Conservation (phyloP, 116 monocot species). For the Iris pallida region DNA sequence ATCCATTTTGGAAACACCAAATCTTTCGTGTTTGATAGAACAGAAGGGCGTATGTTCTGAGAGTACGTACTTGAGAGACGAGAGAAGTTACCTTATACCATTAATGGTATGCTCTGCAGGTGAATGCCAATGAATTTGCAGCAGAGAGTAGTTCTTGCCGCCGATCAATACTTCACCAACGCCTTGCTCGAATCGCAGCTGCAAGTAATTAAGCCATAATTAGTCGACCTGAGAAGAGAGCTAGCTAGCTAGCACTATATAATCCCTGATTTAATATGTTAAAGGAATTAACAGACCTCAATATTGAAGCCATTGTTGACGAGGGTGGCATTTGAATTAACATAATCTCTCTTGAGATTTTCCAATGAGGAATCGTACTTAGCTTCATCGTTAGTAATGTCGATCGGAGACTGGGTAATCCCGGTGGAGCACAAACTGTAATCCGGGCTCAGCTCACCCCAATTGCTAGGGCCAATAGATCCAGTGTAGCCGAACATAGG, state of each 20-base stretch:
- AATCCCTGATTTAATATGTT: neutral
- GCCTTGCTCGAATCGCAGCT: conserved; percentile 33
- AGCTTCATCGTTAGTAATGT: conserved; percentile 27
- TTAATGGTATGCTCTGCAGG: conserved; percentile 60
- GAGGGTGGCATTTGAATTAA: conserved; percentile 40
- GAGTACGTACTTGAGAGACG: too few relatives aligned
- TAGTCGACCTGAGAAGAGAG: neutral
- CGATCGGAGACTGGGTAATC: conserved; percentile 50
- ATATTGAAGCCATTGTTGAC: conserved; percentile 52
- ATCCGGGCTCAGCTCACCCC: conserved; percentile 43
- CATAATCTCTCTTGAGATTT: conserved; percentile 32
- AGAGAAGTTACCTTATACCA: conserved; percentile 37
- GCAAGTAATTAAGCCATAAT: conserved; percentile 9
- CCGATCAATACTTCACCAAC: conserved; percentile 25
- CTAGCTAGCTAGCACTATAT: neutral
- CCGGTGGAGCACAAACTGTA: conserved; percentile 44
- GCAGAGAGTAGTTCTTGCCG: conserved; percentile 48
- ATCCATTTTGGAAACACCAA: too few relatives aligned
- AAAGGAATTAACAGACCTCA: conserved; percentile 18
- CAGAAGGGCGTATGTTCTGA: too few relatives aligned
- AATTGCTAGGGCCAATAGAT: conserved; percentile 35
- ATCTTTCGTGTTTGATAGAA: too few relatives aligned
- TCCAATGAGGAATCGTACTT: conserved; percentile 6
- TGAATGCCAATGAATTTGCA: conserved; percentile 45
- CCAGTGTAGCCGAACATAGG: conserved; percentile 41